Percentiles rank a stretch among this genome's conserved stretches.
Conservation (phyloP, 331 rosid species). For the Prunus yedoensis region DNA sequence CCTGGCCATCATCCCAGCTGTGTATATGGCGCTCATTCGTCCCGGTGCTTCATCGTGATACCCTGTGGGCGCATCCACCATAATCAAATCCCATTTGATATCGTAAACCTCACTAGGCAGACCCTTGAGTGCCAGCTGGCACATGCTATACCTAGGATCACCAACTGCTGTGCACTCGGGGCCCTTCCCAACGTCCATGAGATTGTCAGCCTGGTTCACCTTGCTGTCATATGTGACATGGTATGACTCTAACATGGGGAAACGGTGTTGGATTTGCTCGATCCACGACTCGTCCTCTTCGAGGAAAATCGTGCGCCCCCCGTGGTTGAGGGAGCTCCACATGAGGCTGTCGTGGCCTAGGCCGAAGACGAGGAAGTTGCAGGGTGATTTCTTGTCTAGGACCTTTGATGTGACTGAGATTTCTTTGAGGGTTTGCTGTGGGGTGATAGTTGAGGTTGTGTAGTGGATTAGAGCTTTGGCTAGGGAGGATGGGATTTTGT, state of each 20-base stretch:
- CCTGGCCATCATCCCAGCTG: constrained; percentile 88
- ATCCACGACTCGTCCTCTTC: constrained; percentile 88
- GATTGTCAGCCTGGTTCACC: constrained; percentile 59
- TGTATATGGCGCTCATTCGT: constrained; percentile 86
- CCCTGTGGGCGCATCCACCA: constrained; percentile 98
- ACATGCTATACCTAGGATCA: constrained; percentile 65
- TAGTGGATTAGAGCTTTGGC: constrained; percentile 77
- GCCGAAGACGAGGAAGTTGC: constrained; percentile 88
- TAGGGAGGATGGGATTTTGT: constrained; percentile 65
- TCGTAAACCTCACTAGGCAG: constrained; percentile 66
- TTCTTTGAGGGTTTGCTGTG: constrained; percentile 75
- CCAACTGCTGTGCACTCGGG: constrained; percentile 57
- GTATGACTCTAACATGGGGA: constrained; percentile 60
- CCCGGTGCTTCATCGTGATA: constrained; percentile 77
- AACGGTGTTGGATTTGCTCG: constrained; percentile 40
- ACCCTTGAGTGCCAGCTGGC: constrained; percentile 61
- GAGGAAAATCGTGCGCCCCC: constrained; percentile 81
- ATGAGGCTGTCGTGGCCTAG: constrained; percentile 86
- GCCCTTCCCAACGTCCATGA: constrained; percentile 43
- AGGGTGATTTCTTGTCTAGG: constrained; percentile 71
- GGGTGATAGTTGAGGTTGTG: constrained; percentile 81
- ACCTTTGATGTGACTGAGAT: constrained; percentile 69
- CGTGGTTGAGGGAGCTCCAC: constrained; percentile 89
- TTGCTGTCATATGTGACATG: constrained; percentile 79
- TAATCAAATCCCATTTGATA: constrained; percentile 85